These are phyloP conservation scores for Protomyces arabidopsidicola DNA, from an alignment of 1,139 yeast species.

Conservation along the genomic window DNA sequence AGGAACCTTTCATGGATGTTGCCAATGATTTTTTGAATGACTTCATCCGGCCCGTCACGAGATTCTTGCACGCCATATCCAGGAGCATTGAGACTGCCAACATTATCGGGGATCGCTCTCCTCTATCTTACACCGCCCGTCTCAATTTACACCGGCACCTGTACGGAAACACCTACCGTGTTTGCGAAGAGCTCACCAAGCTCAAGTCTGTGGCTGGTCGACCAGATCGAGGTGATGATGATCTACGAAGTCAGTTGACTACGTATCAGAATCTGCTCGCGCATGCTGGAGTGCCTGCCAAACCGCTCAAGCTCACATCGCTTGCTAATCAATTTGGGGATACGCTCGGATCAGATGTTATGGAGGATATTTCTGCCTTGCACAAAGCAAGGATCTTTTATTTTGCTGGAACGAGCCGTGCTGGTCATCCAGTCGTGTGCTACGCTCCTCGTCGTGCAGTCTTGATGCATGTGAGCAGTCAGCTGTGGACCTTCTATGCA, in stretches of 20 bases:
- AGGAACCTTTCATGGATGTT: slow-evolving; percentile 6
- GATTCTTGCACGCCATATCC: background rate
- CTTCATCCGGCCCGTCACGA: background rate
- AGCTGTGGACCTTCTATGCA: background rate
- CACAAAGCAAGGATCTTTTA: background rate
- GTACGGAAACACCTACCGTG: background rate
- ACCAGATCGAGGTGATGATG: background rate
- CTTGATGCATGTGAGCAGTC: background rate
- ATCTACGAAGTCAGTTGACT: background rate
- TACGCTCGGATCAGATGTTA: background rate
- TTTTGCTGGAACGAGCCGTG: background rate
- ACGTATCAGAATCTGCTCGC: background rate
- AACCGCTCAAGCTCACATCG: background rate
- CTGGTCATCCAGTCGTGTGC: background rate
- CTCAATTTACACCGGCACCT: background rate
- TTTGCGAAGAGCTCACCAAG: background rate
- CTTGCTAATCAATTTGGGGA: background rate
- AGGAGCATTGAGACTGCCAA: background rate
- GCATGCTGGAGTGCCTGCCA: background rate
- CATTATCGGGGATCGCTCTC: background rate
- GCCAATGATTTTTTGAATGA: slow-evolving; percentile 4
- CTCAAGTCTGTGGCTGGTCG: background rate
- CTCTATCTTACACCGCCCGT: background rate
- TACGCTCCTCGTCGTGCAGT: background rate
- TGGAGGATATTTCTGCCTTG: background rate